A percentile compares a stretch with the other conserved stretches of the same genome.
phyloP scores from a whole-genome alignment of 257 asterid genomes.

The Cinchona pubescens region DNA sequence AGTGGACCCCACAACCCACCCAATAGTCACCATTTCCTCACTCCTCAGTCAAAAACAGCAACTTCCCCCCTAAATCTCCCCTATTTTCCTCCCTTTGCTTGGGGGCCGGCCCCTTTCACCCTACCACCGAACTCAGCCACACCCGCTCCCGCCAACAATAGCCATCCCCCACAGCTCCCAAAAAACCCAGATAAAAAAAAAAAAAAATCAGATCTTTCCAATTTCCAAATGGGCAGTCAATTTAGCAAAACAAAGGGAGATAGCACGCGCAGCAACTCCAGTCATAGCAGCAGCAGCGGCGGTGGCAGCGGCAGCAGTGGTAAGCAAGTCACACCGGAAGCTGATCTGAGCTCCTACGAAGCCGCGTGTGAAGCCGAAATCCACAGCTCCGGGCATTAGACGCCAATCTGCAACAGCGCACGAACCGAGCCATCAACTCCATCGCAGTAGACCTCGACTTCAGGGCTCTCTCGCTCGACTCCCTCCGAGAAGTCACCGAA shows the following conservation, averaged over 20 bases:
- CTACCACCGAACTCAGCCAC: background rate
- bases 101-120: background rate
- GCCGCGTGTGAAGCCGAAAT: constrained; percentile 83
- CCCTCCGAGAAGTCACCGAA: constrained; percentile 69
- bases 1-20: background rate
- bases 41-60: background rate
- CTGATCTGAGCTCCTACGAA: constrained; percentile 71
- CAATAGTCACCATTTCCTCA: no score
- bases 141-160: background rate
- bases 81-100: background rate
- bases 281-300: constrained; percentile 21
- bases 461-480: constrained; percentile 70
- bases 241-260: constrained; percentile 37
- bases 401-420: constrained; percentile 54
- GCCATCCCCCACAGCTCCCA: no score
- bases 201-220: background rate
- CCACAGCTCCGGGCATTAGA: constrained; percentile 68
- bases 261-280: constrained; percentile 14
- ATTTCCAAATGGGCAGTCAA: constrained; percentile 48
- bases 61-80: background rate
- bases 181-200: background rate
- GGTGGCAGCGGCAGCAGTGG: no score
- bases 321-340: constrained; percentile 29
- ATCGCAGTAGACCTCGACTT: constrained; percentile 63
- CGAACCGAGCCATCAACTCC: constrained; percentile 76